Base-by-base conservation (phyloP, 2,329 filamentous ascomycete genomes). In the Talaromyces sp. region DNA sequence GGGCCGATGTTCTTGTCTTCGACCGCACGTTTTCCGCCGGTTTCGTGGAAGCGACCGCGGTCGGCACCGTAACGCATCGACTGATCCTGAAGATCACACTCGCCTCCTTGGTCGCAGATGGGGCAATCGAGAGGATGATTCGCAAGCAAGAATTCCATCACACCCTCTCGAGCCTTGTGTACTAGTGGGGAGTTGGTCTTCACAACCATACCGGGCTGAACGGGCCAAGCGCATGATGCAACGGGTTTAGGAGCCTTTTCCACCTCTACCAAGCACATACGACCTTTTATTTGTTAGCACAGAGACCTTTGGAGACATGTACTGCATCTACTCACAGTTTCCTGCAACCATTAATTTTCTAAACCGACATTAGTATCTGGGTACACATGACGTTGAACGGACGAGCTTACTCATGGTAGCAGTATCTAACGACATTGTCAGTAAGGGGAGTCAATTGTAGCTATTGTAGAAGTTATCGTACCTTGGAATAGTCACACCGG, bases 1-100 rank as follows among this genome's bases (percentile, higher is more conserved):
- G 94, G 94, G 36, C 94, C 94, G 70, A 99, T 97, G 77, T 99
- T 97, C 84, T 99, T 99, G 78, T 99, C 94, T 80, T 99, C 94
- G 39, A 97, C 92, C 25, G 91, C 94, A 80, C 94, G 89, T 84
- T 99, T 99, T 77, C 94, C 94, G 57, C 84, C 87, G 70, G 95
- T 78, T 77, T 99, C 94, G 79, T 99, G 94, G 80, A 99, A 99
- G 68, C 94, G 89, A 62, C 94, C 94, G 73, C 94, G 85, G 78
- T 99, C 94, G 63, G 88, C 89, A 70, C 94, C 94, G 74, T 99
- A 99, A 76, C 94, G 85, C 93, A 99, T 97, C 57, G 93, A 97
- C 81, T 99, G 94, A 75, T 99, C 94, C 78, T 99, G 94, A 61
- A 99, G 85, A 81, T 99, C 94, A 77, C 94, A 99, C 77, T 99